These are phyloP conservation scores for Wickerhamiella parazyma DNA, from an alignment of 805 yeast genomes.

Conservation along the genomic window DNA sequence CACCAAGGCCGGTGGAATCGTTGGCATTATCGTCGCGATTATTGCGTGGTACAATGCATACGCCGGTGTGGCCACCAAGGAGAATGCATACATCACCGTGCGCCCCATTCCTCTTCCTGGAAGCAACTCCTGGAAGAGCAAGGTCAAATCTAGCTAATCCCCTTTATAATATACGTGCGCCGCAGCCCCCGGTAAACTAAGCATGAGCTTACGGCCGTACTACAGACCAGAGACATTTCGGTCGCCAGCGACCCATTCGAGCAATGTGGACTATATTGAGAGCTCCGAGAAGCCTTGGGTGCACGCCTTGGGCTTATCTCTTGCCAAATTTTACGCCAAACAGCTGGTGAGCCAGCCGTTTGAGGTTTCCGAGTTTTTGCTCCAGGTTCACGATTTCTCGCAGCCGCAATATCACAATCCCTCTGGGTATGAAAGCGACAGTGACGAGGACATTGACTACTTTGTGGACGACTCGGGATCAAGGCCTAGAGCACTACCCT, in stretches of 20 bases:
- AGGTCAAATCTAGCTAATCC: not conserved
- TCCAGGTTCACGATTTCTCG: conserved; percentile 56
- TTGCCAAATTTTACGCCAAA: conserved; percentile 54
- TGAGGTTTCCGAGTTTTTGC: conserved; percentile 61
- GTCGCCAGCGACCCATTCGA: conserved; percentile 27
- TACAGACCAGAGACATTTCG: conserved; percentile 54
- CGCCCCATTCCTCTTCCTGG: conserved; percentile 40
- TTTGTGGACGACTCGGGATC: conserved; percentile 22
- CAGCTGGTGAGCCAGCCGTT: conserved; percentile 73
- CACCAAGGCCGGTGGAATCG: conserved; percentile 47
- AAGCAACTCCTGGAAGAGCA: conserved; percentile 7
- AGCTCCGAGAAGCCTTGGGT: conserved; percentile 37
- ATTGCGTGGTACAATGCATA: conserved; percentile 55
- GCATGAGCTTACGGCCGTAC: conserved; percentile 39
- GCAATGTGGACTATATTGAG: conserved; percentile 20
- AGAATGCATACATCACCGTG: conserved; percentile 45
- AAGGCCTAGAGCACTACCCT: conserved; percentile 4
- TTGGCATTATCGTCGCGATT: conserved; percentile 44
- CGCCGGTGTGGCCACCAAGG: conserved; percentile 45
- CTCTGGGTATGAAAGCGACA: conserved; percentile 14
- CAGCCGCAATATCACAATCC: conserved; percentile 10
- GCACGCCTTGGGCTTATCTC: conserved; percentile 43
- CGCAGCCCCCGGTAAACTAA: not conserved
- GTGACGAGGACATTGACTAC: conserved; percentile 27
- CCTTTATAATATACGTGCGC: not conserved